A percentile compares a stretch with the other conserved stretches of the same genome.
Conservation (phyloP, 2,329 filamentous ascomycete species). For the Penicillium glabrum region DNA sequence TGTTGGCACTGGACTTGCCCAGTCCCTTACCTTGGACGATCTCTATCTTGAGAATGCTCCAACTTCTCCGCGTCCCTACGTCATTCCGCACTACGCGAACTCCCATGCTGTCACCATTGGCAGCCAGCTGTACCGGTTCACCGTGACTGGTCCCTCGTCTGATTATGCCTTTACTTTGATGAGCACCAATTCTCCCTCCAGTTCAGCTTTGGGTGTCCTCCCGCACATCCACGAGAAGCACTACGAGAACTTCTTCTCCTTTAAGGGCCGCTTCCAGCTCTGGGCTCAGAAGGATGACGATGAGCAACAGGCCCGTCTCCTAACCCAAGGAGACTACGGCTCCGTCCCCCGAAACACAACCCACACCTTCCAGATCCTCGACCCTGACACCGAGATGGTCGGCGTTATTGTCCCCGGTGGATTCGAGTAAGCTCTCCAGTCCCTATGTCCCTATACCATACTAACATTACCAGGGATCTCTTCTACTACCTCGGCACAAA, state of each 20-base stretch:
- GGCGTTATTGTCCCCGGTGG: conserved; percentile 50
- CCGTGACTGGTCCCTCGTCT: conserved; percentile 48
- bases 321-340: conserved; percentile 49
- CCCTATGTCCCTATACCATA: not conserved
- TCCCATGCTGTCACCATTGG: conserved; percentile 36
- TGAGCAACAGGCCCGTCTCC: conserved; percentile 39
- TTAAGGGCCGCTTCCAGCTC: conserved; percentile 48
- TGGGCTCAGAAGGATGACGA: conserved; percentile 41
- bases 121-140: conserved; percentile 43
- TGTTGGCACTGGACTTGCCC: conserved; percentile 5
- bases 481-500: conserved; percentile 44
- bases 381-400: conserved; percentile 50
- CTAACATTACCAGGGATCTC: conserved; percentile 27
- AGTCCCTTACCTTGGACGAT: conserved; percentile 14
- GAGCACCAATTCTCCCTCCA: conserved; percentile 44
- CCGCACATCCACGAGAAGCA: conserved; percentile 45
- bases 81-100: conserved; percentile 35
- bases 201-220: conserved; percentile 41
- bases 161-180: conserved; percentile 48
- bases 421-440: conserved; percentile 42
- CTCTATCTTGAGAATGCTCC: conserved; percentile 33
- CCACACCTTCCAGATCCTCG: conserved; percentile 51
- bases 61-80: conserved; percentile 35
- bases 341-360: conserved; percentile 48
- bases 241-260: conserved; percentile 51